A percentile compares a stretch with the other conserved stretches of the same genome.
These are phyloP conservation scores for Stylonectria norvegica DNA, from an alignment of 2,329 filamentous ascomycete genomes.

Conservation along the genomic window DNA sequence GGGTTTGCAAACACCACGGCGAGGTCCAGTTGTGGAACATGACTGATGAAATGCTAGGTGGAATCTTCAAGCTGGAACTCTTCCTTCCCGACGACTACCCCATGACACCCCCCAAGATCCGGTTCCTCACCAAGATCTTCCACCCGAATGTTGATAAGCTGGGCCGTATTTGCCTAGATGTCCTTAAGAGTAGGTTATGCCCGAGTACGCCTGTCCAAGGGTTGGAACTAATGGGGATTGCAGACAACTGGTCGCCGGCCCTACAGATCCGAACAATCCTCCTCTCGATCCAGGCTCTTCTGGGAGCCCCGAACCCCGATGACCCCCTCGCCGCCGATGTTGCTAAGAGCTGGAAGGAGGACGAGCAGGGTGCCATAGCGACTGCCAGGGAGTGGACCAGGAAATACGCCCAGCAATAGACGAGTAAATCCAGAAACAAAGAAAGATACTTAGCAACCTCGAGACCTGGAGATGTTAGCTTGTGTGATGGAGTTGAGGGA, in stretches of 20 bases:
- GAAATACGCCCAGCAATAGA: constrained; percentile 64
- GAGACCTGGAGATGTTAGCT: constrained; percentile 1
- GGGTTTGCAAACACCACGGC: constrained; percentile 51
- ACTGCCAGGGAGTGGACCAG: constrained; percentile 91
- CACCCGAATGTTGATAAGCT: constrained; percentile 99
- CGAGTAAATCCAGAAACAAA: constrained; percentile 7
- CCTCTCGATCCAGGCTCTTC: constrained; percentile 94
- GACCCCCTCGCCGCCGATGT: constrained; percentile 98
- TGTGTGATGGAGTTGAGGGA: constrained; percentile 8
- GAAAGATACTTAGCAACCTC: not conserved
- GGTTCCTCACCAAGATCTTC: constrained; percentile 98
- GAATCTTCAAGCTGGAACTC: constrained; percentile 93
- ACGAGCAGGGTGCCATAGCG: constrained; percentile 86
- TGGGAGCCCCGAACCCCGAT: constrained; percentile 95
- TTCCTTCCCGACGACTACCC: constrained; percentile 98
- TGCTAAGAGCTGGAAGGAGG: constrained; percentile 96
- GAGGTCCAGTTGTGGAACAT: not conserved
- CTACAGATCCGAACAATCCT: constrained; percentile 97
- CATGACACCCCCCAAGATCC: constrained; percentile 98
- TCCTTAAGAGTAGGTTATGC: constrained; percentile 93
- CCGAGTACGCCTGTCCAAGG: too few species aligned
- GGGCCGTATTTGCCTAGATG: constrained; percentile 93
- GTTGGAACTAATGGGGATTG: constrained; percentile 12
- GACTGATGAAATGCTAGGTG: constrained; percentile 44
- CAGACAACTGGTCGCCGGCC: constrained; percentile 98